Evolutionary conservation across 352 stramenopile species (phyloP).

Genomic region (Saprolegnia diclina): DNA sequence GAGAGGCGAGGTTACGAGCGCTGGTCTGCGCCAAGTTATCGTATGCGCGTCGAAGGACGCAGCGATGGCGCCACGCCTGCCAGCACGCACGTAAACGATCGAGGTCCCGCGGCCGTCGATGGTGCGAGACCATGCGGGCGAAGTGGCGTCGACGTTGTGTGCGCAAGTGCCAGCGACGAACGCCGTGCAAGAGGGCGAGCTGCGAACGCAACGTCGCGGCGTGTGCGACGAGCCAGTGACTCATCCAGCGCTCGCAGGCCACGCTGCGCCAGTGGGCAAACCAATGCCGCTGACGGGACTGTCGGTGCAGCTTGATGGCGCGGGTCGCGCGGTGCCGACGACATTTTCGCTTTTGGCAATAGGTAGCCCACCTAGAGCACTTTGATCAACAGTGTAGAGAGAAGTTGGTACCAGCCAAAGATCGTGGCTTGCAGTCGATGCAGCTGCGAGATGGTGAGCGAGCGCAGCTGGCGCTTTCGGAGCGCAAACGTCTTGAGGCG

Average conservation of each 20-base stretch:
- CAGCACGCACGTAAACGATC: background rate
- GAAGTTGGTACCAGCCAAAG: slow-evolving; percentile 11
- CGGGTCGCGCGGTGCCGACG: background rate
- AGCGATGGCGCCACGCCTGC: background rate
- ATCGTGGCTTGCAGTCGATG: background rate
- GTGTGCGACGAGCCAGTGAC: background rate
- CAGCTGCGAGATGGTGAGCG: background rate
- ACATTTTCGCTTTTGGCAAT: background rate
- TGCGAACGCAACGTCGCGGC: background rate
- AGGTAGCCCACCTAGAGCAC: slow-evolving; percentile 5
- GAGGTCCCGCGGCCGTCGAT: background rate
- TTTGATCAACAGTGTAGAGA: too few relatives aligned
- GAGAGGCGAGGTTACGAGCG: background rate
- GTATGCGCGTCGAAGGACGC: background rate
- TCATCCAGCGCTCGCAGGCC: slow-evolving; percentile 21
- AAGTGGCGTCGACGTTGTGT: background rate
- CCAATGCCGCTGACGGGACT: background rate
- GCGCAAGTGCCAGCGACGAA: background rate
- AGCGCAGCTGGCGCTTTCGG: slow-evolving; percentile 8
- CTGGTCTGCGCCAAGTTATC: background rate
- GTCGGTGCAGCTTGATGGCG: slow-evolving; percentile 11
- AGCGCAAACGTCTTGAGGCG: background rate
- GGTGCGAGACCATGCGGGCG: background rate
- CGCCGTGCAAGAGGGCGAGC: background rate
- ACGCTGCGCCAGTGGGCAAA: slow-evolving; percentile 21